Evolutionary conservation across 2,329 filamentous ascomycete species (phyloP), one percentile per base, ranked within the genome.

Genomic region (Diatrype stigma): DNA sequence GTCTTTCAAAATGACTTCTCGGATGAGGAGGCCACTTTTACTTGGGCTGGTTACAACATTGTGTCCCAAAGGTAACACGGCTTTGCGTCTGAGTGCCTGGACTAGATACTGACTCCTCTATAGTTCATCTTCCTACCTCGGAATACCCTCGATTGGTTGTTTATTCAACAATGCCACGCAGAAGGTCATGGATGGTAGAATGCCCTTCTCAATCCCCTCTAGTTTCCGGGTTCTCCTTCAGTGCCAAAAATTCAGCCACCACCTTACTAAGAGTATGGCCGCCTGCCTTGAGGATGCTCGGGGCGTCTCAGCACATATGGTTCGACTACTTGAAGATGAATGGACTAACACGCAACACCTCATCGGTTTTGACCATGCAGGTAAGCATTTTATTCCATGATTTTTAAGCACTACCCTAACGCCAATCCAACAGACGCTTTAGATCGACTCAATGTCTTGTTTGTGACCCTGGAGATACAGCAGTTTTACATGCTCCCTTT

Each of bases 41-140:
- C 78, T 0, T 82, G 79, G 79, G 69, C 76, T 2, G 76, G 75
- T 1, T 77, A 76, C 54, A 80, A 77, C 22, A 75, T 79, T 14
- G 67, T 81, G 7, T 70, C 75, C 1, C 78, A 81, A 53, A 72
- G 73, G 75, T 77, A 59, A 64, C 49, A 32, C n/a, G 8, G 40
- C 46, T 5, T 22, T 45, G 19, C 30, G n/a, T 5, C 28, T 35
- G 19, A 17, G 37, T 35, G 46, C 49, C 3, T 72, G 74, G 48
- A 68, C 66, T 73, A 57, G 14, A 8, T 60, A 49, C 28, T 32
- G 19, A 50, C 52, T 16, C 51, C 17, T 23, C 21, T 51, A 56
- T 45, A 72, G 70, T 46, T 63, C 70, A 26, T 64, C 73, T 3
- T 71, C 75, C 3, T 71, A 67, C 37, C 68, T 73, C 21, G 79